phyloP scores from a whole-genome alignment of 148 eudicot genomes.

The Selenicereus undatus region DNA sequence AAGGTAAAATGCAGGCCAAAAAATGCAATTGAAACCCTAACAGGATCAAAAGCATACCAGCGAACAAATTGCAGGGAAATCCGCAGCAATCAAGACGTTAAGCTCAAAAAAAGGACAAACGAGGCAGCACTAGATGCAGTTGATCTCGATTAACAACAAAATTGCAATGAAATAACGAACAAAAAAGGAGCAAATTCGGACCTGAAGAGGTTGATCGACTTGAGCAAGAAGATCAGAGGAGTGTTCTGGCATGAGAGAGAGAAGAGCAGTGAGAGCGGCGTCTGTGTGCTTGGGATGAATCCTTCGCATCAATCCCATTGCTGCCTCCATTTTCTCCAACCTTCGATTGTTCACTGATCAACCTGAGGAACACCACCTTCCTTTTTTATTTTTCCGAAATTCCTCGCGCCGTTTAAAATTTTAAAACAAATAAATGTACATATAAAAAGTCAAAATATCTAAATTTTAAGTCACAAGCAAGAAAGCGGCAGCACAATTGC shows the following conservation, averaged over 20 bases:
- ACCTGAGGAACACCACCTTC: background rate
- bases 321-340: conserved; percentile 65
- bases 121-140: background rate
- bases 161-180: background rate
- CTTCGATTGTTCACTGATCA: background rate
- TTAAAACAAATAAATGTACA: too few species aligned
- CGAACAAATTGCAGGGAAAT: background rate
- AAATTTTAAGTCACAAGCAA: too few species aligned
- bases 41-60: background rate
- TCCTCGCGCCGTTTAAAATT: background rate
- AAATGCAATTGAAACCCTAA: conserved; percentile 10
- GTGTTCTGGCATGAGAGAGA: conserved; percentile 71
- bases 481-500: too few species aligned
- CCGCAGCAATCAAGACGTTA: background rate
- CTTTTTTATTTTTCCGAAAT: background rate
- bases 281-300: conserved; percentile 82
- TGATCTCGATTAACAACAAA: background rate
- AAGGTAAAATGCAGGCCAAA: background rate
- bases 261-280: conserved; percentile 80
- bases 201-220: conserved; percentile 99
- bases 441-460: too few species aligned
- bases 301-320: conserved; percentile 95
- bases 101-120: background rate
- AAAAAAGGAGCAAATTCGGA: conserved; percentile 11
- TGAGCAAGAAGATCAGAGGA: conserved; percentile 97